Conservation (phyloP, 169 alveolate species). For the Perkinsus marinus region DNA sequence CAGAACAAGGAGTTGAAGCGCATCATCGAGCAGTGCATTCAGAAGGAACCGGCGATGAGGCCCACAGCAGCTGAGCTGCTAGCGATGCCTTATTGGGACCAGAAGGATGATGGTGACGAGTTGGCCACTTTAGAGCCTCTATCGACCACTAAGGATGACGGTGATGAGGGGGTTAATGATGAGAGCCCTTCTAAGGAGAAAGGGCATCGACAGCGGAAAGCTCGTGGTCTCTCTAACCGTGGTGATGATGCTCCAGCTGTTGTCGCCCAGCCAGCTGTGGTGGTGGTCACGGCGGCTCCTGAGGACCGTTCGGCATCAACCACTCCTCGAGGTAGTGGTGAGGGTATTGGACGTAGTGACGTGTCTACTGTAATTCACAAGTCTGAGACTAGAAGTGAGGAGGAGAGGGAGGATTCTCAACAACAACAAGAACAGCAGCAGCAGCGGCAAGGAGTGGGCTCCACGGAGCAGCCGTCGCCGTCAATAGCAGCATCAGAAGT, state of each 20-base stretch:
- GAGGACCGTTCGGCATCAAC: neutral
- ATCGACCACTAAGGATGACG: neutral
- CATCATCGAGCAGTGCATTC: conserved; percentile 13
- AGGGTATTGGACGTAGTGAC: neutral
- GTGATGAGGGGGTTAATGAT: neutral
- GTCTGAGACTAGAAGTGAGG: neutral
- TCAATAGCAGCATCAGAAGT: neutral
- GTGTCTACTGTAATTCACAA: neutral
- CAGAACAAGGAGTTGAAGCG: conserved; percentile 5
- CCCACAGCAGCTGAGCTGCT: neutral
- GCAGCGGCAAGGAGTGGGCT: too few species aligned
- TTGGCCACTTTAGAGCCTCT: neutral
- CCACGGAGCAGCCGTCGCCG: too few species aligned
- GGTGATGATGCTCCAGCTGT: neutral
- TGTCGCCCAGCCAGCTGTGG: neutral
- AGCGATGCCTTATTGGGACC: neutral
- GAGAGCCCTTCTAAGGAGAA: neutral
- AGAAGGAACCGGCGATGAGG: neutral
- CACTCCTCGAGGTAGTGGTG: neutral
- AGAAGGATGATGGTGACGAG: neutral
- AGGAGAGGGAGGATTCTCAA: too few species aligned
- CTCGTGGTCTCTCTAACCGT: neutral
- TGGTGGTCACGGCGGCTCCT: too few species aligned
- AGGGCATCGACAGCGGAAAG: neutral
- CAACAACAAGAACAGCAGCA: too few species aligned